Conservation (phyloP, 2,329 filamentous ascomycete species). For the Cordyceps cateniannulata region DNA sequence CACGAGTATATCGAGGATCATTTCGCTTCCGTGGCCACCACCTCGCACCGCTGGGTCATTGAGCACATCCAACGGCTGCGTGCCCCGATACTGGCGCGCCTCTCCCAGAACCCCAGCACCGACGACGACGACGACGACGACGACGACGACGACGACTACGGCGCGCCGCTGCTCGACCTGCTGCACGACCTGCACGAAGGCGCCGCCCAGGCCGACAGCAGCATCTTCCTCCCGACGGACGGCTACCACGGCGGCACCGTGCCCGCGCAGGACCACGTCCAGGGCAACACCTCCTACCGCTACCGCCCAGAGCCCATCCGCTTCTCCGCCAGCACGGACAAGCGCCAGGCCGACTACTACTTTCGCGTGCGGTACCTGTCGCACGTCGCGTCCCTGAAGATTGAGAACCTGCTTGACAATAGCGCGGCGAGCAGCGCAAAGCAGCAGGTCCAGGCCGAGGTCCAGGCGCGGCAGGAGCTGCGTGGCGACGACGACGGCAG, state of each 20-base stretch:
- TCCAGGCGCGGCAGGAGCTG: constrained; percentile 10
- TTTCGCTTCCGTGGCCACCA: constrained; percentile 16
- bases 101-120: neutral
- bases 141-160: too few relatives aligned
- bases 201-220: neutral
- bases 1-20: constrained; percentile 20
- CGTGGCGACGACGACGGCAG: constrained; percentile 14
- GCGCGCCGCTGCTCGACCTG: neutral
- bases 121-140: neutral
- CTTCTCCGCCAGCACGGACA: neutral
- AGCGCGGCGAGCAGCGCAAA: neutral
- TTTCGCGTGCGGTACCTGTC: constrained; percentile 13
- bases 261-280: constrained; percentile 12
- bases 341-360: constrained; percentile 13
- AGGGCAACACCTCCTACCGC: constrained; percentile 7
- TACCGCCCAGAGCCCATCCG: constrained; percentile 14
- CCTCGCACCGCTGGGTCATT: neutral
- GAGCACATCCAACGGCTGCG: neutral
- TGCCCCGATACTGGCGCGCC: neutral
- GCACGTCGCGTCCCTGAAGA: neutral
- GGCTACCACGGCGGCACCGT: neutral
- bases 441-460: neutral
- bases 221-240: neutral
- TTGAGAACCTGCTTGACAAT: neutral
- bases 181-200: neutral